A percentile compares a stretch with the other conserved stretches of the same genome.
phyloP scores from a whole-genome alignment of 129 eudicot species.

The Chrysanthemum seticuspe region DNA sequence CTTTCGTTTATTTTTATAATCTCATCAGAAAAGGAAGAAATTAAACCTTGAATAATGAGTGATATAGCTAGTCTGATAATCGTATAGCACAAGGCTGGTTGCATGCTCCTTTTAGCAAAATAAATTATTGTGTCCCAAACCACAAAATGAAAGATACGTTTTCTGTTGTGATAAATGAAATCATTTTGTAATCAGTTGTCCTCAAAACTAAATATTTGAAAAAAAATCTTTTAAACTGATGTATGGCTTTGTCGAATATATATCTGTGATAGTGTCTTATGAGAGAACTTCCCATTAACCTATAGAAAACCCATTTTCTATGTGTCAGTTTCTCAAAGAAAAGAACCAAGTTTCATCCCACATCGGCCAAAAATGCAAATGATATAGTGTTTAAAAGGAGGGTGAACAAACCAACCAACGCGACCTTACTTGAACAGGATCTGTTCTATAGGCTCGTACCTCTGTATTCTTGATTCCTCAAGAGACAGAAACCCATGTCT shows the following conservation, averaged over 20 bases:
- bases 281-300: too few relatives aligned
- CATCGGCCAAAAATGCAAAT: too few relatives aligned
- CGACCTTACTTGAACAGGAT: slow-evolving; percentile 87
- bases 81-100: neutral
- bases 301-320: too few relatives aligned
- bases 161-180: neutral
- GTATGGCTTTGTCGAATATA: too few relatives aligned
- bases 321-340: too few relatives aligned
- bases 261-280: too few relatives aligned
- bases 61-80: slow-evolving; percentile 17
- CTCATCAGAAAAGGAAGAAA: neutral
- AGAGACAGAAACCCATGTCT: neutral
- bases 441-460: slow-evolving; percentile 86
- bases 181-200: neutral
- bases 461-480: slow-evolving; percentile 21
- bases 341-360: too few relatives aligned
- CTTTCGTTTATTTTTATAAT: slow-evolving; percentile 36
- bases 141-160: neutral
- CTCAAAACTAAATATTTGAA: slow-evolving; percentile 1
- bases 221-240: slow-evolving; percentile 17
- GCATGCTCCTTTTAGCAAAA: neutral
- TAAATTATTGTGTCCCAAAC: neutral
- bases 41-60: neutral
- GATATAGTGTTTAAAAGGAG: too few relatives aligned
- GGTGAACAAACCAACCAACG: too few relatives aligned